Conservation (phyloP, 129 eudicot genomes). For the Dittrichia graveolens region DNA sequence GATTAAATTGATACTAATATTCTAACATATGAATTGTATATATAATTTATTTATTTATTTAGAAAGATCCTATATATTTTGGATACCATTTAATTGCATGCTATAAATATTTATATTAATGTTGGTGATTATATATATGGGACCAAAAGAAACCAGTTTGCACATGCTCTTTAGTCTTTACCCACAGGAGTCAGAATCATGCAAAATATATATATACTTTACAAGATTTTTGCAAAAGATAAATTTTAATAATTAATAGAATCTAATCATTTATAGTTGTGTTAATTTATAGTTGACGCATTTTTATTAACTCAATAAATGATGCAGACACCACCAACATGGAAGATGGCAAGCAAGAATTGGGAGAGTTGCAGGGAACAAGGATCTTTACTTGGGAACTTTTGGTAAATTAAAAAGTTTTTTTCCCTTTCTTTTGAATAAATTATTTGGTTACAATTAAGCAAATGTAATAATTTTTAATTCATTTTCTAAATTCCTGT, state of each 20-base stretch:
- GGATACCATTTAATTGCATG: constrained; percentile 30
- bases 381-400: constrained; percentile 94
- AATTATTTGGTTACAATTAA: neutral
- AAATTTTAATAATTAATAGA: constrained; percentile 10
- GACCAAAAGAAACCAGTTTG: constrained; percentile 39
- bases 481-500: too few relatives aligned
- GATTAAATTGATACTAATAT: neutral
- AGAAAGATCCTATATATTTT: constrained; percentile 12
- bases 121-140: constrained; percentile 33
- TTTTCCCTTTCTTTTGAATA: neutral
- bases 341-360: constrained; percentile 99
- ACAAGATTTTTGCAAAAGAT: constrained; percentile 20
- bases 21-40: neutral
- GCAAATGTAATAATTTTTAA: neutral
- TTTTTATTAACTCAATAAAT: too few relatives aligned
- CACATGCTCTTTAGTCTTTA: constrained; percentile 40
- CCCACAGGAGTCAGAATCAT: constrained; percentile 39
- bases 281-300: too few relatives aligned
- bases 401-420: constrained; percentile 52
- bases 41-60: neutral
- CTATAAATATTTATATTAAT: constrained; percentile 28
- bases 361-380: constrained; percentile 99
- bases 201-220: constrained; percentile 29
- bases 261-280: neutral
- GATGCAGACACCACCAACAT: constrained; percentile 87